phyloP scores from a whole-genome alignment of 1,284 basidiomycete species.

The Kwoniella shivajii region DNA sequence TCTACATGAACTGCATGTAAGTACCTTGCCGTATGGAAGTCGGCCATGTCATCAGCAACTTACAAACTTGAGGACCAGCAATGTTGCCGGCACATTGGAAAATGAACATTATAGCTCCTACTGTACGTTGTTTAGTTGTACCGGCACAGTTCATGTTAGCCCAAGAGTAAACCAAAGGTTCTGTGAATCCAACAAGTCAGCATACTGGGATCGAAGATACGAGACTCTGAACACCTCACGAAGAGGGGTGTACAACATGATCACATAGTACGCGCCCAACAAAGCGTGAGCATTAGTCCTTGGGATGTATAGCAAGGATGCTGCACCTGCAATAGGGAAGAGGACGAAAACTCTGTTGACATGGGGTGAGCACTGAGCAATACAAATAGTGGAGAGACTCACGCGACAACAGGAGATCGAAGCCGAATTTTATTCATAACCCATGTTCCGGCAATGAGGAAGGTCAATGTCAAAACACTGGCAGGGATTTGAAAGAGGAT shows the following conservation, averaged over 20 bases:
- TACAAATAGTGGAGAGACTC: neutral
- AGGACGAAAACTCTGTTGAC: constrained; percentile 15
- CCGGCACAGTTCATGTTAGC: constrained; percentile 36
- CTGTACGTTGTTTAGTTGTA: constrained; percentile 30
- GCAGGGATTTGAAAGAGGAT: constrained; percentile 30
- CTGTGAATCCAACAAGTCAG: neutral
- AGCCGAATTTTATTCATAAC: constrained; percentile 56
- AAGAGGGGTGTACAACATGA: constrained; percentile 22
- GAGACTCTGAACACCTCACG: constrained; percentile 14
- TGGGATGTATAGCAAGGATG: constrained; percentile 17
- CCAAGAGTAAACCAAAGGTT: constrained; percentile 35
- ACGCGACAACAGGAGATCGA: constrained; percentile 58
- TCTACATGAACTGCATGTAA: neutral
- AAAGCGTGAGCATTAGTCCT: constrained; percentile 17
- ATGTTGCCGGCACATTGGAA: constrained; percentile 30
- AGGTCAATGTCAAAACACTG: constrained; percentile 11
- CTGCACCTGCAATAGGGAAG: constrained; percentile 32
- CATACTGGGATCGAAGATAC: neutral
- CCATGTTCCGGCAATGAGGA: constrained; percentile 36
- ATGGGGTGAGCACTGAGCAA: neutral
- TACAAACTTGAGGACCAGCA: constrained; percentile 29
- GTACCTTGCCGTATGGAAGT: neutral
- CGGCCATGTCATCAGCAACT: neutral
- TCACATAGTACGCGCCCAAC: constrained; percentile 24
- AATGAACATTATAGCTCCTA: constrained; percentile 31